Evolutionary conservation across 331 rosid species (phyloP).

Genomic region (Malus hybrid): DNA sequence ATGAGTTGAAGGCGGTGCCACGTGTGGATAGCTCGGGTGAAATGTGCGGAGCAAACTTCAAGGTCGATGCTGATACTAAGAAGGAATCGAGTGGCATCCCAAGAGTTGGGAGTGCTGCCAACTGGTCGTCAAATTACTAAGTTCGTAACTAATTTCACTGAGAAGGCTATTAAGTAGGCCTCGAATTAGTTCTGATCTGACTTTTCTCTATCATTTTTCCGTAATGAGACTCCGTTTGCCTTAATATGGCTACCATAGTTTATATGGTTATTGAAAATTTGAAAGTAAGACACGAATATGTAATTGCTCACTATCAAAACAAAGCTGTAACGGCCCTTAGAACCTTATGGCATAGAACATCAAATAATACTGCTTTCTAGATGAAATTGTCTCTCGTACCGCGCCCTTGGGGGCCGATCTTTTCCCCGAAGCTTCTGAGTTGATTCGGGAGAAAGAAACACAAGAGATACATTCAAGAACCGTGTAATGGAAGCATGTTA

Average conservation of each 20-base stretch:
- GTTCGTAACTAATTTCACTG: slow-evolving; percentile 10
- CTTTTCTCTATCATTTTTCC: slow-evolving; percentile 3
- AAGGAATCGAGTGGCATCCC: slow-evolving; percentile 84
- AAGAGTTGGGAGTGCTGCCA: slow-evolving; percentile 94
- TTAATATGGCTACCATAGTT: not conserved
- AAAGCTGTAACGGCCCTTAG: slow-evolving; percentile 3
- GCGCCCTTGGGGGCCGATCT: not conserved
- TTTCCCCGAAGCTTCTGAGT: too few species aligned
- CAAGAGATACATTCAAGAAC: too few species aligned
- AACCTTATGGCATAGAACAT: slow-evolving; percentile 25
- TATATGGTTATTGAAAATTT: not conserved
- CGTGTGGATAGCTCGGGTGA: slow-evolving; percentile 90
- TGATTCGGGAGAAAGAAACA: too few species aligned
- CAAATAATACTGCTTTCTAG: slow-evolving; percentile 33
- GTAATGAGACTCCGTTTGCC: not conserved
- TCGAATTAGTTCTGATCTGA: slow-evolving; percentile 16
- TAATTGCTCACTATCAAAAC: slow-evolving; percentile 21
- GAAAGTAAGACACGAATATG: slow-evolving; percentile 11
- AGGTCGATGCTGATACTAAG: slow-evolving; percentile 62
- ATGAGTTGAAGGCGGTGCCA: slow-evolving; percentile 88
- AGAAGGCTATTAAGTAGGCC: slow-evolving; percentile 18
- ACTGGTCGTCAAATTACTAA: slow-evolving; percentile 79
- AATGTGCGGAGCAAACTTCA: slow-evolving; percentile 76
- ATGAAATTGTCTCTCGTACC: not conserved
- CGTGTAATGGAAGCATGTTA: too few species aligned